Base-by-base conservation (phyloP, 2,329 filamentous ascomycete species). In the Hymenoscyphus albidus region DNA sequence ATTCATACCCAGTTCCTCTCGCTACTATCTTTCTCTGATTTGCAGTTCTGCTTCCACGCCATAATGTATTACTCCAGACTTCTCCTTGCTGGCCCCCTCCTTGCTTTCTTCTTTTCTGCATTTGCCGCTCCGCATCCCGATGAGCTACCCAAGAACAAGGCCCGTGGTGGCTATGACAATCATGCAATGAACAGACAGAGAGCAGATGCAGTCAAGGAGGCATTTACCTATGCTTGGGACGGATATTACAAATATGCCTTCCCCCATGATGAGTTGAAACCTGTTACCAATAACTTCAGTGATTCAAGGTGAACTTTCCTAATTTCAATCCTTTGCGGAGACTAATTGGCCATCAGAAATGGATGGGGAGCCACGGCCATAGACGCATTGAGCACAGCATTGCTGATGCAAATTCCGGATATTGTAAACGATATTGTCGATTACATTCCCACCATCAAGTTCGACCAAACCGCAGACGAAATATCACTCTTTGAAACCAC, bases 401-500 rank as follows among this genome's bases (percentile, higher is more conserved):
- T 93, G 59, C 77, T 96, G 31, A 94, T 96, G 90, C 82, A 83
- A 48, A 83, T 91, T 56, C 78, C 80, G 35, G 80, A 87, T 16
- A 86, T 91, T 31, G 87, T 95, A 14, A 79, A 87, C 54, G 80
- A 87, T 62, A 93, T 96, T 68, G 77, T 96, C 22, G 80, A 88
- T 5, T 88, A 88, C 73, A 84, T 96, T 57, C 83, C 86, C 0
- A 84, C 78, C 0, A 88, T 96, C 72, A 81, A 96, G 76, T 96
- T 91, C 73, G 83, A 83, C 54, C 79, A 81, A 12, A 90, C 88
- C 0, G 72, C 80, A 1, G 58, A 65, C 9, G 77, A 80, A 10
- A 86, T 96, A 59, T 94, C 89, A 44, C 77, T 97, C 7, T 97
- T 97, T 72, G 93, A 97, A 77, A 96, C 92, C 0, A 97, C 91